Percentiles rank a stretch among this genome's conserved stretches.
Conservation (phyloP, 2,329 filamentous ascomycete genomes). For the Aspergillus glaucus region DNA sequence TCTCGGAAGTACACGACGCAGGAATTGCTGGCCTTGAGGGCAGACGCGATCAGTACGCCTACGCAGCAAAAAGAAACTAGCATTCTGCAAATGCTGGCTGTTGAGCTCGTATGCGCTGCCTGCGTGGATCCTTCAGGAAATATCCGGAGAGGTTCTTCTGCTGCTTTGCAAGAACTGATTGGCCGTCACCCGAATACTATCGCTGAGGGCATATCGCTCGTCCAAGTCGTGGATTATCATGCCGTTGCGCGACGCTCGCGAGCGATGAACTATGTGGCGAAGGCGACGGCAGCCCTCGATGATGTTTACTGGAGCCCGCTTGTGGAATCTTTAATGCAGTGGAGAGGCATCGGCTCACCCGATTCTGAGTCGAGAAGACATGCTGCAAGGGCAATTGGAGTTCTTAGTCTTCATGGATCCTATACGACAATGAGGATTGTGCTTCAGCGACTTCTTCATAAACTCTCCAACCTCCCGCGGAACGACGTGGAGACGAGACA, state of each 20-base stretch:
- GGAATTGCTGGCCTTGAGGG: slow-evolving; percentile 63
- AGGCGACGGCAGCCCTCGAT: slow-evolving; percentile 61
- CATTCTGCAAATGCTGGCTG: slow-evolving; percentile 70
- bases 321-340: slow-evolving; percentile 65
- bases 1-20: slow-evolving; percentile 76
- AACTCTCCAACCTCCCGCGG: slow-evolving; percentile 31
- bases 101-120: slow-evolving; percentile 72
- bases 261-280: slow-evolving; percentile 71
- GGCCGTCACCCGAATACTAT: slow-evolving; percentile 87
- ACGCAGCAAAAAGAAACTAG: slow-evolving; percentile 23
- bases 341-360: slow-evolving; percentile 79
- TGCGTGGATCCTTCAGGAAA: slow-evolving; percentile 88
- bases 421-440: slow-evolving; percentile 26
- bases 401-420: slow-evolving; percentile 27
- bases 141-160: slow-evolving; percentile 84
- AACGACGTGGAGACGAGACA: slow-evolving; percentile 39
- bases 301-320: slow-evolving; percentile 61
- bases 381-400: slow-evolving; percentile 64
- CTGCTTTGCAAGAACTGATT: slow-evolving; percentile 87
- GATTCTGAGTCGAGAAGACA: slow-evolving; percentile 68
- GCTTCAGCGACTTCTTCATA: slow-evolving; percentile 27
- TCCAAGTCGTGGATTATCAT: slow-evolving; percentile 90
- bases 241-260: slow-evolving; percentile 79
- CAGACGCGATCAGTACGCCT: slow-evolving; percentile 22
- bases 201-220: slow-evolving; percentile 71